phyloP scores from a whole-genome alignment of 768 basidiomycete genomes.

The Lactarius vividus region DNA sequence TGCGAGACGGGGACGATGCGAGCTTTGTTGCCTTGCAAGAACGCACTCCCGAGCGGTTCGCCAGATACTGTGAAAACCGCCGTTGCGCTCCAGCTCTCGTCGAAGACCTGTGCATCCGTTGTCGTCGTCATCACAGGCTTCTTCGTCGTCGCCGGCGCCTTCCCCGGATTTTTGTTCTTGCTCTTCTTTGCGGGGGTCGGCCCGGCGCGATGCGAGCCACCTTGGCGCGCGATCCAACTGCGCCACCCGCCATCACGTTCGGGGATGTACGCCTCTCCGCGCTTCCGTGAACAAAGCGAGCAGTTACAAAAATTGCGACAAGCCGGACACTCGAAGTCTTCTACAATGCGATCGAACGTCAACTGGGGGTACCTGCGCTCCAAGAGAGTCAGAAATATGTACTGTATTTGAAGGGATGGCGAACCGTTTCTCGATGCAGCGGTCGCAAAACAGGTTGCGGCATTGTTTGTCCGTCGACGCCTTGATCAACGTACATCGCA shows the following conservation, averaged over 20 bases:
- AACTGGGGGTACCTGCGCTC: conserved; percentile 40
- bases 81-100: background rate
- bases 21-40: background rate
- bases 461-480: background rate
- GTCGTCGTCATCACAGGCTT: background rate
- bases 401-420: background rate
- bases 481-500: conserved; percentile 12
- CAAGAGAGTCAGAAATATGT: background rate
- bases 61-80: background rate
- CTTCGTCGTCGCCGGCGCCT: background rate
- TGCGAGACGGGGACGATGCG: background rate
- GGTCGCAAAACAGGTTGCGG: conserved; percentile 17
- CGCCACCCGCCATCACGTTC: conserved; percentile 31
- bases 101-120: background rate
- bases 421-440: conserved; percentile 25
- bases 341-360: conserved; percentile 35
- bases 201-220: background rate
- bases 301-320: conserved; percentile 51
- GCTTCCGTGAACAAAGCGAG: conserved; percentile 41
- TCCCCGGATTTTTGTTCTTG: background rate
- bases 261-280: conserved; percentile 48
- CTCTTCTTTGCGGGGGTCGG: background rate
- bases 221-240: conserved; percentile 5
- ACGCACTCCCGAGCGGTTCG: background rate
- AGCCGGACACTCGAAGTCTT: conserved; percentile 42